phyloP scores from a whole-genome alignment of 73 alveolate species.

The Effrenium voratum region DNA sequence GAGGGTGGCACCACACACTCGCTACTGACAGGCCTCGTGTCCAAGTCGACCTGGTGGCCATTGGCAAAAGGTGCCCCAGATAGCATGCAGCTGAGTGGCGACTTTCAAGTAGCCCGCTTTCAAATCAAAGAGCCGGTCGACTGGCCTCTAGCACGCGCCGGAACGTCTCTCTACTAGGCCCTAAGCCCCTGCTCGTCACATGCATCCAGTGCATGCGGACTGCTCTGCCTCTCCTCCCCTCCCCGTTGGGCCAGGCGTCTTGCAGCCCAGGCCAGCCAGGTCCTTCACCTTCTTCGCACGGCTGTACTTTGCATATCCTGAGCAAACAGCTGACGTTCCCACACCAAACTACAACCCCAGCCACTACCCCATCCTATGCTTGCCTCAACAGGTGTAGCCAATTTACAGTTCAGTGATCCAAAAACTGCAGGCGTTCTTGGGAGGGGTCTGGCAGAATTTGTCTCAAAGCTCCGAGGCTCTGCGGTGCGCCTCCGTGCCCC shows the following conservation, averaged over 20 bases:
- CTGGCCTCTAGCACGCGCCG: background rate
- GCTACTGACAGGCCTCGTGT: conserved; percentile 72
- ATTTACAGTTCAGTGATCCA: too few species aligned
- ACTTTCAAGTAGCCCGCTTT: conserved; percentile 38
- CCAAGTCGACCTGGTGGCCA: conserved; percentile 32
- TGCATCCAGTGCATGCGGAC: background rate
- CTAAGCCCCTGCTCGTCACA: background rate
- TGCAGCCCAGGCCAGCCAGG: conserved; percentile 40
- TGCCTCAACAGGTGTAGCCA: background rate
- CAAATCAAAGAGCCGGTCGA: conserved; percentile 39
- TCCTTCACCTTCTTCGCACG: conserved; percentile 55
- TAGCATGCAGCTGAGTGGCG: too few species aligned
- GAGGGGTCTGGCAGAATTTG: background rate
- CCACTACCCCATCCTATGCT: background rate
- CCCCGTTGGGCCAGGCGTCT: background rate
- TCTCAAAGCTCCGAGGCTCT: background rate
- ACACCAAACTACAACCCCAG: background rate
- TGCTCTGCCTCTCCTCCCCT: background rate
- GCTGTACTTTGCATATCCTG: conserved; percentile 74
- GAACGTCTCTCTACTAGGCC: background rate
- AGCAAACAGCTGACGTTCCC: background rate
- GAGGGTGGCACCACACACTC: conserved; percentile 60
- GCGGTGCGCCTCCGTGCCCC: conserved; percentile 60
- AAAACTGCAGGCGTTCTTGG: background rate
- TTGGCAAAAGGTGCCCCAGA: too few species aligned